These are phyloP conservation scores for Lyophyllum decastes DNA, from an alignment of 768 basidiomycete genomes.

Conservation along the genomic window DNA sequence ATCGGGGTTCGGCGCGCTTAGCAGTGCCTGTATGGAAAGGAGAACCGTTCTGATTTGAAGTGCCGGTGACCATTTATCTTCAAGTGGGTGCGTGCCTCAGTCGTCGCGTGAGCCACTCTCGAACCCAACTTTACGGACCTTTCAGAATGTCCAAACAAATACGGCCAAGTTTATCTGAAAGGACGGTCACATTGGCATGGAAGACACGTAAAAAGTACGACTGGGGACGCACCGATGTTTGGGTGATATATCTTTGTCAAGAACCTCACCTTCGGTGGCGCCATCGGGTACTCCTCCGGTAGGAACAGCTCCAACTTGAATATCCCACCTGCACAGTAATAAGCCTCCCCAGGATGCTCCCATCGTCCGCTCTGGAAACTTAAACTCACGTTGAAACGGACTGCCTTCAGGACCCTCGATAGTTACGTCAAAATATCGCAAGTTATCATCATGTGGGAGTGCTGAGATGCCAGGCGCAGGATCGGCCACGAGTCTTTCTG, in stretches of 20 bases:
- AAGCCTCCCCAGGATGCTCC: background rate
- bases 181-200: slow-evolving; percentile 1
- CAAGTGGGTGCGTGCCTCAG: slow-evolving; percentile 3
- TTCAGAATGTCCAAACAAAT: slow-evolving; percentile 99
- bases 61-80: slow-evolving; percentile 99
- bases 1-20: slow-evolving; percentile 95
- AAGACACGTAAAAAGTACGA: background rate
- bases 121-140: slow-evolving; percentile 46
- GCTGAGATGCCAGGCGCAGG: slow-evolving; percentile 98
- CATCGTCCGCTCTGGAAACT: background rate
- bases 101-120: background rate
- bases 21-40: slow-evolving; percentile 94
- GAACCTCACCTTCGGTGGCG: slow-evolving; percentile 97
- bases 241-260: slow-evolving; percentile 99
- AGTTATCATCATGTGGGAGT: slow-evolving; percentile 92
- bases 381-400: slow-evolving; percentile 76
- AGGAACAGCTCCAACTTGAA: slow-evolving; percentile 98
- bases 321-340: slow-evolving; percentile 65
- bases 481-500: slow-evolving; percentile 93
- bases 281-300: slow-evolving; percentile 99
- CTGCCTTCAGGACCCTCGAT: slow-evolving; percentile 94
- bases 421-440: slow-evolving; percentile 97
- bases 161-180: slow-evolving; percentile 91
- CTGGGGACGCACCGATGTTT: slow-evolving; percentile 82
- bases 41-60: slow-evolving; percentile 98